phyloP scores from a whole-genome alignment of 78 protist genomes.

The Tieghemostelium lacteum region DNA sequence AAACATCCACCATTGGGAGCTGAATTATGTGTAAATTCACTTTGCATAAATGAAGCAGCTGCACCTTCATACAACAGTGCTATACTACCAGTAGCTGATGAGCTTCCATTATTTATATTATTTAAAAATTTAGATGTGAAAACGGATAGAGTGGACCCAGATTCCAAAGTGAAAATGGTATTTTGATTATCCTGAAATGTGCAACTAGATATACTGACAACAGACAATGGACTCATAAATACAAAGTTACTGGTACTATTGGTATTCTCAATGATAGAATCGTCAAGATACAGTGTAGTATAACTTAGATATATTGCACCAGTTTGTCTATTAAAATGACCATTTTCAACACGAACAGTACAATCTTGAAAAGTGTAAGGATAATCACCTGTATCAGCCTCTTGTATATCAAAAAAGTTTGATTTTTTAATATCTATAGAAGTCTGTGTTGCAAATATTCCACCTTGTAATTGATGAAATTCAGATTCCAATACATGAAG shows the following conservation, averaged over 20 bases:
- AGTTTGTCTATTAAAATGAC: neutral
- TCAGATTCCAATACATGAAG: neutral
- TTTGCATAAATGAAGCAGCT: neutral
- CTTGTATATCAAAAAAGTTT: neutral
- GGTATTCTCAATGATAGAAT: neutral
- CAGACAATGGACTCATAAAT: constrained; percentile 10
- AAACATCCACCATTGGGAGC: neutral
- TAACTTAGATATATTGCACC: constrained; percentile 1
- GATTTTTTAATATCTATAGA: neutral
- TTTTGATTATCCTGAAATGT: neutral
- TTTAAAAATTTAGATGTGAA: neutral
- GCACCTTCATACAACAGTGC: neutral
- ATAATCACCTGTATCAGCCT: no score
- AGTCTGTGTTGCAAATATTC: constrained; percentile 15
- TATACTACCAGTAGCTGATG: neutral
- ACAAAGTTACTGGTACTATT: neutral
- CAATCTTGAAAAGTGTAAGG: constrained; percentile 24
- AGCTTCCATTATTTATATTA: neutral
- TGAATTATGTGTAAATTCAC: no score
- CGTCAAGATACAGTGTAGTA: neutral
- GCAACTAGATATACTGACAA: neutral
- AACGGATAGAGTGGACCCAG: neutral
- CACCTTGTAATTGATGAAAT: neutral
- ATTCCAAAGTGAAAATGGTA: neutral
- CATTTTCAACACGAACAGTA: neutral